Percentiles rank a stretch among this genome's conserved stretches.
Evolutionary conservation across 225 moss, liverwort and hornwort genomes (phyloP).

Genomic region (Sphagnum tenellum): DNA sequence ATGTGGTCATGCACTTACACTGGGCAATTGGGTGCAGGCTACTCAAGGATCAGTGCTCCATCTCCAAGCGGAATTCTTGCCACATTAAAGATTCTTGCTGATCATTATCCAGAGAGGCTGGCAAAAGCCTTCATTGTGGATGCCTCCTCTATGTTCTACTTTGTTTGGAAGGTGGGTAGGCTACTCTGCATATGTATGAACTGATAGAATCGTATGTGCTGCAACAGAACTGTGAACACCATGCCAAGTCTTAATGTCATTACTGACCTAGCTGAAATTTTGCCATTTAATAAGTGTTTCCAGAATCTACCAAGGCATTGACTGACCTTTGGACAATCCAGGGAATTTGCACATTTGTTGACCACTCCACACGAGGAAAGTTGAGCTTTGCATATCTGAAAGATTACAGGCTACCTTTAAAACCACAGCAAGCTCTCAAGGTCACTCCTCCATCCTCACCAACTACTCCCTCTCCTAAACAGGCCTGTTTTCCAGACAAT

Average conservation of each 20-base stretch:
- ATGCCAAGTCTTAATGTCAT: too few relatives aligned
- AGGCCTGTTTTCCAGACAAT: slow-evolving; percentile 18
- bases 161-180: slow-evolving; percentile 80
- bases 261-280: too few relatives aligned
- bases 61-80: slow-evolving; percentile 86
- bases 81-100: slow-evolving; percentile 78
- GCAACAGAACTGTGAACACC: too few relatives aligned
- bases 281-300: too few relatives aligned
- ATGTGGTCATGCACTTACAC: too few relatives aligned
- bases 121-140: slow-evolving; percentile 89
- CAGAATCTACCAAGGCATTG: too few relatives aligned
- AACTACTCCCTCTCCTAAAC: slow-evolving; percentile 19
- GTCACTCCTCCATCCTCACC: slow-evolving; percentile 22
- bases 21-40: slow-evolving; percentile 27
- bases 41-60: slow-evolving; percentile 64
- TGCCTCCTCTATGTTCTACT: slow-evolving; percentile 90
- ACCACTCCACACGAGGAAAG: slow-evolving; percentile 66
- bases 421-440: slow-evolving; percentile 21
- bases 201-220: too few relatives aligned
- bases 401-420: slow-evolving; percentile 37
- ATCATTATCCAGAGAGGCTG: slow-evolving; percentile 92
- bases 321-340: slow-evolving; percentile 25
- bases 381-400: slow-evolving; percentile 70
- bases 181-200: background rate
- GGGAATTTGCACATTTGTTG: slow-evolving; percentile 84